Evolutionary conservation across 345 rosid genomes (phyloP), one percentile per base, ranked within the genome.

Genomic region (Isatis tinctoria): DNA sequence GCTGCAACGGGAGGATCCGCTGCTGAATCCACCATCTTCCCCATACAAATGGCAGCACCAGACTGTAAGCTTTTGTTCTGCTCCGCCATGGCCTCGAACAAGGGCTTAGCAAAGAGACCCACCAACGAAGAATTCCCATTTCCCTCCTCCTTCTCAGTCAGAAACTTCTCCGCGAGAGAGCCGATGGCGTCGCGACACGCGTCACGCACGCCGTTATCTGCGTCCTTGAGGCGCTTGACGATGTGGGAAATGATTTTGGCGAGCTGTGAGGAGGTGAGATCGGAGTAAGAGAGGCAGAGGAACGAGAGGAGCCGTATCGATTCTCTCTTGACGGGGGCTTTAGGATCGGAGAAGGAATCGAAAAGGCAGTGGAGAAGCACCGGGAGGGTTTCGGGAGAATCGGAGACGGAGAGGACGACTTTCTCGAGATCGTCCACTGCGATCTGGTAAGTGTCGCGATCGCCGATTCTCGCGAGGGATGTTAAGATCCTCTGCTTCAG

Each of bases 1-100:
- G 90, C 83, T 37, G 69, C 83, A 37, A 80, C 67, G 2, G 92
- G 93, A 26, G 85, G 89, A 13, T 77, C 84, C 4, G 81, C 43
- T 0, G 91, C 90, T 33, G 83, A 85, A 26, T 95, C 97, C 35
- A 95, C 85, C 93, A 92, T 85, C 83, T 82, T 95, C 35, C 92
- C 96, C 97, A 92, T 82, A 81, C 98, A 95, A 59, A 83, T 73
- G 1, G 98, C 92, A 28, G 96, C 98, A 70, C 97, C 98, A 17
- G 92, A 83, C 74, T 92, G 99, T 45, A 85, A 93, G 57, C 86
- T 83, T 67, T 85, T 95, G 70, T 86, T 88, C 87, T 95, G 99
- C 74, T 95, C 98, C 20, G 83, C 86, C 99, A 95, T 95, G 2
- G 92, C 99, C 70, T 95, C 99, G 58, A 92, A 86, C 74, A 95